Evolutionary conservation across 192 early-diverging fungal genomes (phyloP).

Genomic region (Linnemannia zychae): DNA sequence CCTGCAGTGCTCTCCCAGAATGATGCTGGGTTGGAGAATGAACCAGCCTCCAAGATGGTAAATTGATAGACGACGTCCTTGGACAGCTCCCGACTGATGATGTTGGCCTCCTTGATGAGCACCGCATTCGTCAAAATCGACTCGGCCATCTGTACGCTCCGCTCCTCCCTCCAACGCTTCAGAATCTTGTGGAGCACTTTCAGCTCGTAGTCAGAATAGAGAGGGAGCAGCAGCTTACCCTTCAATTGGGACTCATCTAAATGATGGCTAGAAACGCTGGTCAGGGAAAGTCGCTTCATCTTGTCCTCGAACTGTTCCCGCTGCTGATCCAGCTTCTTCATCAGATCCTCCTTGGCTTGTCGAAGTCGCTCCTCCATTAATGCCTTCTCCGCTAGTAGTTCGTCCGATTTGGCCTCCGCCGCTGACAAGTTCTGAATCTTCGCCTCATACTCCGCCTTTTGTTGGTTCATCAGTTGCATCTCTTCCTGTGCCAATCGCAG

Average conservation of each 20-base stretch:
- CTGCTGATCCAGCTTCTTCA: slow-evolving; percentile 65
- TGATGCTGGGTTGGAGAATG: slow-evolving; percentile 62
- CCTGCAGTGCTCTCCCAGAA: slow-evolving; percentile 66
- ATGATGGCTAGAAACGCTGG: slow-evolving; percentile 45
- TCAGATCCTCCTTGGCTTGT: slow-evolving; percentile 65
- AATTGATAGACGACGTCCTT: slow-evolving; percentile 90
- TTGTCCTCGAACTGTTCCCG: slow-evolving; percentile 65
- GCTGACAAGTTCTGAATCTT: slow-evolving; percentile 63
- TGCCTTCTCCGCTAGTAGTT: slow-evolving; percentile 56
- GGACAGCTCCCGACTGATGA: slow-evolving; percentile 87
- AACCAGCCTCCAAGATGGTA: slow-evolving; percentile 77
- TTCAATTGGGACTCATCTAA: slow-evolving; percentile 55
- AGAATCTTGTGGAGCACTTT: slow-evolving; percentile 57
- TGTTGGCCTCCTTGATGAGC: slow-evolving; percentile 91
- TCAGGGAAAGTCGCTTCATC: slow-evolving; percentile 59
- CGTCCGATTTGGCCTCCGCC: slow-evolving; percentile 57
- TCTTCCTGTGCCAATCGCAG: slow-evolving; percentile 64
- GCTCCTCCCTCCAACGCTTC: slow-evolving; percentile 65
- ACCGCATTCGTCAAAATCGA: slow-evolving; percentile 76
- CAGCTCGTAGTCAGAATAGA: slow-evolving; percentile 61
- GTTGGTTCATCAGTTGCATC: slow-evolving; percentile 65
- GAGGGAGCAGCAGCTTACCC: slow-evolving; percentile 33
- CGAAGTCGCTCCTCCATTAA: slow-evolving; percentile 60
- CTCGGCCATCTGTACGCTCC: slow-evolving; percentile 73
- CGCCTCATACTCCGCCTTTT: slow-evolving; percentile 68